phyloP scores from a whole-genome alignment of 1,284 basidiomycete genomes.

The Ustanciosporium gigantosporum region DNA sequence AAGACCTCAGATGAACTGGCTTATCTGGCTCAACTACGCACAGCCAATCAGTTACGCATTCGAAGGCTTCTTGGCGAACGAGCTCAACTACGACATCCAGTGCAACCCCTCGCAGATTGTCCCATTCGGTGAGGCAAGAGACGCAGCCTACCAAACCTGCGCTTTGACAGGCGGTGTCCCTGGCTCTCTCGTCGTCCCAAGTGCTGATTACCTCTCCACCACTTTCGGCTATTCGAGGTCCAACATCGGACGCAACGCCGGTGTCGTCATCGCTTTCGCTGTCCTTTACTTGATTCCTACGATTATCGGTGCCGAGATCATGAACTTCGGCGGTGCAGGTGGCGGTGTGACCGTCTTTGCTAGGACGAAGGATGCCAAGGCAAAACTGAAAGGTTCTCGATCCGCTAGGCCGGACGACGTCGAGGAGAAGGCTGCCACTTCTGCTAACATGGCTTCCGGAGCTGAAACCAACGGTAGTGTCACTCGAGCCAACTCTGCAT shows the following conservation, averaged over 20 bases:
- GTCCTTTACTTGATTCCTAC: constrained; percentile 48
- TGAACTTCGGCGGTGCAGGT: constrained; percentile 40
- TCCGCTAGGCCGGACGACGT: constrained; percentile 11
- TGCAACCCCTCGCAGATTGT: constrained; percentile 31
- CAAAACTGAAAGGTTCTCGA: constrained; percentile 6
- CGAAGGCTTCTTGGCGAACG: constrained; percentile 67
- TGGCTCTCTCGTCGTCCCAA: constrained; percentile 62
- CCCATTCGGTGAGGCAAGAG: constrained; percentile 9
- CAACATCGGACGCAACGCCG: constrained; percentile 64
- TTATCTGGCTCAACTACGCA: constrained; percentile 70
- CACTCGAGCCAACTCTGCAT: constrained; percentile 30
- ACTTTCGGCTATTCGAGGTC: constrained; percentile 70
- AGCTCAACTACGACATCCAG: constrained; percentile 60
- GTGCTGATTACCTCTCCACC: constrained; percentile 65
- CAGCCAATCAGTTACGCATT: constrained; percentile 73
- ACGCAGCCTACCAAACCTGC: constrained; percentile 60
- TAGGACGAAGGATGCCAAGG: constrained; percentile 26
- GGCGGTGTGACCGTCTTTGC: constrained; percentile 56
- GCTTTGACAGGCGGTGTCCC: constrained; percentile 62
- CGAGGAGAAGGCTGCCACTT: constrained; percentile 13
- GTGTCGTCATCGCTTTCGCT: constrained; percentile 61
- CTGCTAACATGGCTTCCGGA: not conserved
- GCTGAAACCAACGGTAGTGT: constrained; percentile 17
- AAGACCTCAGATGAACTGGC: constrained; percentile 65
- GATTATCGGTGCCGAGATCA: constrained; percentile 45